Percentiles rank a stretch among this genome's conserved stretches.
Conservation (phyloP, 129 eudicot species). For the Tagetes patula region DNA sequence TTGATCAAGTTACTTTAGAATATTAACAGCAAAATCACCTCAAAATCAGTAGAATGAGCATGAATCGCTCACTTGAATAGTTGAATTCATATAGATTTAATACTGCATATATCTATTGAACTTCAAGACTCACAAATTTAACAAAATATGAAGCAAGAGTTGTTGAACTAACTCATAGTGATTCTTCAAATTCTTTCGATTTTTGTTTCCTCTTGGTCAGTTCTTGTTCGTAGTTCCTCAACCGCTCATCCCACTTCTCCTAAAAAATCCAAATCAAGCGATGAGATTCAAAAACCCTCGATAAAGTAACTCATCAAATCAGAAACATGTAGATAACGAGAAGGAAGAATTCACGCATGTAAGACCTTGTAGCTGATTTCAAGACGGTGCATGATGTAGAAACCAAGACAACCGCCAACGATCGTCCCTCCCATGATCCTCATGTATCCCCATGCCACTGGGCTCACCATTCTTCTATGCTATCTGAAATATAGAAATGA, state of each 20-base stretch:
- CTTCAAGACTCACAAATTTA: background rate
- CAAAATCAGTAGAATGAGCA: conserved; percentile 11
- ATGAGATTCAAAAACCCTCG: background rate
- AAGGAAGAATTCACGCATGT: background rate
- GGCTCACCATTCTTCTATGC: conserved; percentile 29
- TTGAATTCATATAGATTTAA: background rate
- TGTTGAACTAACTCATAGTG: conserved; percentile 22
- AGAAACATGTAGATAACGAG: background rate
- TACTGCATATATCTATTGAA: conserved; percentile 6
- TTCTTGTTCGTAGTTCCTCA: conserved; percentile 83
- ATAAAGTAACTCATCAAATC: background rate
- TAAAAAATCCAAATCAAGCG: conserved; percentile 36
- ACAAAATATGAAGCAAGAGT: background rate
- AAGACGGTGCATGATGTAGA: conserved; percentile 84
- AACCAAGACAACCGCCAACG: conserved; percentile 71
- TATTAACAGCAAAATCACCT: background rate
- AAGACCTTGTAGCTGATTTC: conserved; percentile 80
- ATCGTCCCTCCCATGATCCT: conserved; percentile 85
- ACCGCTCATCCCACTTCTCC: conserved; percentile 89
- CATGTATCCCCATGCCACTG: conserved; percentile 77
- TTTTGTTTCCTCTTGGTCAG: conserved; percentile 49
- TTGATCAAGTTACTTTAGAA: no score
- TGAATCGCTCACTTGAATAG: background rate
- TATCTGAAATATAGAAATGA: background rate
- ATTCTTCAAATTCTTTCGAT: conserved; percentile 37